These are phyloP conservation scores for Geranium brycei DNA, from an alignment of 345 rosid genomes.

Conservation along the genomic window DNA sequence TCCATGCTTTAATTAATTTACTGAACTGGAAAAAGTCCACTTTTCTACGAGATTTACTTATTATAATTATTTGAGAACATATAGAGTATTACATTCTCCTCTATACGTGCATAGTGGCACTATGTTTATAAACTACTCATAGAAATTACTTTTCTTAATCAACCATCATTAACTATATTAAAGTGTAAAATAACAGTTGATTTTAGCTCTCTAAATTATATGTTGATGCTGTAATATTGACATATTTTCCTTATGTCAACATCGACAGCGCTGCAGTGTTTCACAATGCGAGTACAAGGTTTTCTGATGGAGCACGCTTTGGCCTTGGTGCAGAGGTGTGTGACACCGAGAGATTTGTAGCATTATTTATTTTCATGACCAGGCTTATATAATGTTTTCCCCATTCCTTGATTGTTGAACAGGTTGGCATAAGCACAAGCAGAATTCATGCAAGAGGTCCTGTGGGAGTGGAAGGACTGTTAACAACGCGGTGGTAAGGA, in stretches of 20 bases:
- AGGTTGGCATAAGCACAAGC: conserved; percentile 97
- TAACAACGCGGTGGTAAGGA: conserved; percentile 84
- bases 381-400: neutral
- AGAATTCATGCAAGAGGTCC: conserved; percentile 99
- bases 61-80: too few species aligned
- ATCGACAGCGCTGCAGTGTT: conserved; percentile 84
- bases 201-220: neutral
- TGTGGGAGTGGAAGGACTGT: conserved; percentile 90
- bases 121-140: too few species aligned
- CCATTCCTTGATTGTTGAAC: neutral
- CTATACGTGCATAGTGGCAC: too few species aligned
- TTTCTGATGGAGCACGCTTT: conserved; percentile 88
- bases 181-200: neutral
- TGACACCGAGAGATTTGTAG: neutral
- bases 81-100: too few species aligned
- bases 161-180: too few species aligned
- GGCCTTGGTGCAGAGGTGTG: conserved; percentile 99
- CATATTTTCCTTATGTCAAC: neutral
- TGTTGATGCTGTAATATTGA: too few species aligned
- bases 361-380: neutral
- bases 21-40: too few species aligned
- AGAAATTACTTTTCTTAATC: too few species aligned
- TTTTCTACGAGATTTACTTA: too few species aligned
- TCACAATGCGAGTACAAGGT: conserved; percentile 94
- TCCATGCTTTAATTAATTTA: too few species aligned